These are phyloP conservation scores for Pythium dissimile DNA, from an alignment of 352 stramenopile species.

Conservation along the genomic window DNA sequence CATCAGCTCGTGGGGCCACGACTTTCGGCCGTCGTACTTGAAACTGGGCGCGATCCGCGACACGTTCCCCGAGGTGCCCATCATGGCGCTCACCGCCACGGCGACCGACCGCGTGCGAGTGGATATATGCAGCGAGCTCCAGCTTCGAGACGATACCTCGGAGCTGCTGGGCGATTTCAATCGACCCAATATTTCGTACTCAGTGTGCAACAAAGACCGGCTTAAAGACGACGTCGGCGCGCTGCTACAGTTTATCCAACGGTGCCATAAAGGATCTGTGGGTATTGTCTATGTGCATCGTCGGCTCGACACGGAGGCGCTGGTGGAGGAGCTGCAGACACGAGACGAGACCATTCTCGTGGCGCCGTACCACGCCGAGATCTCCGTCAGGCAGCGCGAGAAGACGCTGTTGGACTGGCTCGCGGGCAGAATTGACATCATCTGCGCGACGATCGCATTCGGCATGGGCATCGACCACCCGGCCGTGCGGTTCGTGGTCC, in stretches of 20 bases:
- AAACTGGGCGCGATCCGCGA: constrained; percentile 37
- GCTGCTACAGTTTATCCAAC: constrained; percentile 35
- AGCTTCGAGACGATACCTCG: constrained; percentile 28
- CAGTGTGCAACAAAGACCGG: constrained; percentile 36
- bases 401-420: constrained; percentile 48
- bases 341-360: constrained; percentile 23
- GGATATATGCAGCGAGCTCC: constrained; percentile 47
- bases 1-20: constrained; percentile 88
- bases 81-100: constrained; percentile 91
- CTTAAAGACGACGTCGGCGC: constrained; percentile 28
- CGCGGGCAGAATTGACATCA: constrained; percentile 50
- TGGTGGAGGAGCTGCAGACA: constrained; percentile 30
- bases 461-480: constrained; percentile 92
- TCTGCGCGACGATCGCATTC: constrained; percentile 93
- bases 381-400: constrained; percentile 34
- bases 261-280: constrained; percentile 22
- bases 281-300: constrained; percentile 54
- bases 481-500: constrained; percentile 87
- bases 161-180: constrained; percentile 53
- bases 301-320: constrained; percentile 44
- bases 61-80: constrained; percentile 27
- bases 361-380: constrained; percentile 50
- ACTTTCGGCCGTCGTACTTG: constrained; percentile 81
- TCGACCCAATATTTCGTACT: constrained; percentile 58
- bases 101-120: constrained; percentile 59